Base-by-base conservation (phyloP, 345 rosid genomes). In the Heritiera fomes region DNA sequence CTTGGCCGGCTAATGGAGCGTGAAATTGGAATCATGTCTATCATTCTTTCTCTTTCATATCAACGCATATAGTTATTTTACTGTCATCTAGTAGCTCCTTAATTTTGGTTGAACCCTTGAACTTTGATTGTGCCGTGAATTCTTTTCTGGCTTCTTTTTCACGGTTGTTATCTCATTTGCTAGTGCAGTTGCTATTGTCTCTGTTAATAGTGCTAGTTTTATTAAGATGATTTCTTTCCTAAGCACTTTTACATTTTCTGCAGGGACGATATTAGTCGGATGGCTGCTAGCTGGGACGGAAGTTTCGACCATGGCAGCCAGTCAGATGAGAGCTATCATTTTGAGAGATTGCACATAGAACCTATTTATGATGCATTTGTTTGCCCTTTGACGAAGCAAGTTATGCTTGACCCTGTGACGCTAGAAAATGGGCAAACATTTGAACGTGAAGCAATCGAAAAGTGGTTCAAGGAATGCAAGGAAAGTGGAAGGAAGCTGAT, bases 401-500 rank as follows among this genome's bases (percentile, higher is more conserved):
- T 96, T 18, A 96, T 96, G 99, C 85, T 73, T 0, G 88, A 96
- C 78, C 98, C 99, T 15, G 98, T 96, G n/a, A 85, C 95, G 4
- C 64, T 92, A 50, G 99, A 96, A 85, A 93, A 86, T 70, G 97
- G 97, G 40, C 95, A 88, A 77, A 92, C 97, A n/a, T 96, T 92
- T 77, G 99, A 96, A 75, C 96, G 99, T 47, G 93, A 86, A 81
- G 98, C 98, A 2, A 89, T 95, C 8, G 99, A 93, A 85, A 91
- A 83, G 61, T 93, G 97, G 98, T 92, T 96, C 80, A 85, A 83
- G 68, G 94, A 91, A 83, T 93, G 98, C 85, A 84, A 65, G 34
- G 90, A 90, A 59, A 90, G 75, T 23, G 94, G 95, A 17, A 87
- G 76, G 74, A 88, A 83, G 78, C 41, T 85, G 30, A 86, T 83